These are phyloP conservation scores for Penicillium turbatum DNA, from an alignment of 495 filamentous ascomycete species.

Conservation along the genomic window DNA sequence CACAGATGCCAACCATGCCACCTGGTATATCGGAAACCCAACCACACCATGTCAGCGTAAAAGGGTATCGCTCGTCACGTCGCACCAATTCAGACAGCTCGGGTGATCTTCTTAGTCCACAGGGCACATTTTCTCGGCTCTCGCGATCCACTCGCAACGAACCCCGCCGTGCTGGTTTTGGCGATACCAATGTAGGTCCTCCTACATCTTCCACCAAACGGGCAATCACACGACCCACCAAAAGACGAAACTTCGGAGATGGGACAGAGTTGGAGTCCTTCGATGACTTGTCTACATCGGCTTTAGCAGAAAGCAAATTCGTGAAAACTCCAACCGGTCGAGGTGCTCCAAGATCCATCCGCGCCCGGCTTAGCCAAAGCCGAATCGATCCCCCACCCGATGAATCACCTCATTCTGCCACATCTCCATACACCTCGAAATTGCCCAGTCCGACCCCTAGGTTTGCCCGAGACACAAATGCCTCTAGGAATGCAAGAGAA, in stretches of 20 bases:
- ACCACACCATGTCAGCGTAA: constrained; percentile 74
- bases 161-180: constrained; percentile 37
- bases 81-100: constrained; percentile 69
- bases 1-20: constrained; percentile 71
- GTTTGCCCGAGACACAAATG: constrained; percentile 91
- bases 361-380: constrained; percentile 58
- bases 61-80: constrained; percentile 62
- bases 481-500: constrained; percentile 84
- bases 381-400: constrained; percentile 31
- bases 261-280: constrained; percentile 89
- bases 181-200: constrained; percentile 46
- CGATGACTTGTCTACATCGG: constrained; percentile 91
- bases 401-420: constrained; percentile 54
- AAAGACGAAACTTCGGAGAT: constrained; percentile 79
- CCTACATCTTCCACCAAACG: constrained; percentile 49
- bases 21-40: constrained; percentile 67
- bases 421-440: constrained; percentile 47
- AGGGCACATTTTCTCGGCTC: constrained; percentile 47
- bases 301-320: constrained; percentile 72
- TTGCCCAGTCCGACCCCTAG: constrained; percentile 58
- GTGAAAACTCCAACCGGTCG: constrained; percentile 71
- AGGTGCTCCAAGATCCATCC: constrained; percentile 61
- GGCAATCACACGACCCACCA: constrained; percentile 68
- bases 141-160: constrained; percentile 46
- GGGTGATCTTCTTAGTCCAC: constrained; percentile 44